Percentiles rank a stretch among this genome's conserved stretches.
Conservation (phyloP, 2,329 filamentous ascomycete genomes). For the Leptographium radiaticola region DNA sequence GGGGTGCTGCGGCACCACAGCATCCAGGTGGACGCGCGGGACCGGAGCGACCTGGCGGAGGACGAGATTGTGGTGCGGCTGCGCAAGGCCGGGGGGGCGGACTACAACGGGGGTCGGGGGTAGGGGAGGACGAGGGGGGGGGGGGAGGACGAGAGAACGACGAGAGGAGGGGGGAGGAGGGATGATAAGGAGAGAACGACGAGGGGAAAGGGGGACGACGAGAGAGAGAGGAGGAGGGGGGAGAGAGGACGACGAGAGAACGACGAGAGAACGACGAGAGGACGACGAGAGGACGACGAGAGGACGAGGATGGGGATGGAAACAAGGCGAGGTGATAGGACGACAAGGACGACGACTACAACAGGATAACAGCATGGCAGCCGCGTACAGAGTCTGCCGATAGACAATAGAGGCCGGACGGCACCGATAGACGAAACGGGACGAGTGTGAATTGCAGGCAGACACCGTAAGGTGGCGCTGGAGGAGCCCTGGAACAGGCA, state of each 20-base stretch:
- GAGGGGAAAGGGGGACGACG: too few relatives aligned
- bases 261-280: neutral
- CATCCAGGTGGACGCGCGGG: slow-evolving; percentile 49
- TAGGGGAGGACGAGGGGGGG: slow-evolving; percentile 13
- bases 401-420: too few relatives aligned
- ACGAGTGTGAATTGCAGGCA: too few relatives aligned
- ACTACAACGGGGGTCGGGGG: slow-evolving; percentile 55
- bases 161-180: neutral
- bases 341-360: neutral
- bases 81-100: slow-evolving; percentile 54
- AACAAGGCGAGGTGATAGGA: too few relatives aligned
- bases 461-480: too few relatives aligned
- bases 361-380: neutral
- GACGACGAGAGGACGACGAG: neutral
- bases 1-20: slow-evolving; percentile 49
- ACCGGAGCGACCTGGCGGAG: slow-evolving; percentile 47
- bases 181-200: too few relatives aligned
- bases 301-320: neutral
- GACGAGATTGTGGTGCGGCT: slow-evolving; percentile 46
- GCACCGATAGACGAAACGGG: too few relatives aligned
- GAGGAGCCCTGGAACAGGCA: too few relatives aligned
- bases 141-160: neutral
- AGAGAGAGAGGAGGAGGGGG: neutral
- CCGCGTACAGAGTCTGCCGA: neutral
- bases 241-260: too few relatives aligned